These are phyloP conservation scores for Moesziomyces globuligerus DNA, from an alignment of 1,284 basidiomycete genomes.

Conservation along the genomic window DNA sequence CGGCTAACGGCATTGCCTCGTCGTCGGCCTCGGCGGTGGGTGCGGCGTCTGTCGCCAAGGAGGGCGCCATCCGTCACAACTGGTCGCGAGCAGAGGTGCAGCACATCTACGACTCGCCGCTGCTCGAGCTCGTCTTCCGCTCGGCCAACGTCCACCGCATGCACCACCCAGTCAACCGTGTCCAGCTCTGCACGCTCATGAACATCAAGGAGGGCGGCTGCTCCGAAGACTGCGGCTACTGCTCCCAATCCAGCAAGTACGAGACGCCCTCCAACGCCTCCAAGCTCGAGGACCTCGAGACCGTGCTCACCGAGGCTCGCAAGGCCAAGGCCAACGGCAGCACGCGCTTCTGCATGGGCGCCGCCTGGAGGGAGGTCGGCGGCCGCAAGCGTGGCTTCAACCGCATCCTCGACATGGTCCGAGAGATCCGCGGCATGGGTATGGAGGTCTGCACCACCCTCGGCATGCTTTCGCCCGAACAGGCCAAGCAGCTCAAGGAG, in stretches of 20 bases:
- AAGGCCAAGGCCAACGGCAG: conserved; percentile 95
- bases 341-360: conserved; percentile 98
- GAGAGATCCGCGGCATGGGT: conserved; percentile 70
- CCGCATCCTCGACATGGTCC: conserved; percentile 91
- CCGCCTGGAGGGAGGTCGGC: conserved; percentile 96
- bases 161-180: conserved; percentile 85
- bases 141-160: conserved; percentile 78
- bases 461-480: conserved; percentile 93
- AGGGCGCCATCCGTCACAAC: conserved; percentile 47
- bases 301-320: conserved; percentile 79
- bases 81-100: conserved; percentile 63
- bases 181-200: conserved; percentile 97
- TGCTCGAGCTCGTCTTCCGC: conserved; percentile 65
- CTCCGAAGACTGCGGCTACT: conserved; percentile 97
- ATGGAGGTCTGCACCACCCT: conserved; percentile 91
- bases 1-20: conserved; percentile 18
- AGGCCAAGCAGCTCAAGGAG: conserved; percentile 85
- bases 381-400: conserved; percentile 95
- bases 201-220: conserved; percentile 95
- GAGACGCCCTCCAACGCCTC: conserved; percentile 88
- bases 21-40: conserved; percentile 9
- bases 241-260: conserved; percentile 94
- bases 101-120: conserved; percentile 61
- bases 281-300: conserved; percentile 87
- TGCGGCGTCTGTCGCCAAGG: conserved; percentile 4